Evolutionary conservation across 2,329 filamentous ascomycete species (phyloP).

Genomic region (Fusarium verticillioides): DNA sequence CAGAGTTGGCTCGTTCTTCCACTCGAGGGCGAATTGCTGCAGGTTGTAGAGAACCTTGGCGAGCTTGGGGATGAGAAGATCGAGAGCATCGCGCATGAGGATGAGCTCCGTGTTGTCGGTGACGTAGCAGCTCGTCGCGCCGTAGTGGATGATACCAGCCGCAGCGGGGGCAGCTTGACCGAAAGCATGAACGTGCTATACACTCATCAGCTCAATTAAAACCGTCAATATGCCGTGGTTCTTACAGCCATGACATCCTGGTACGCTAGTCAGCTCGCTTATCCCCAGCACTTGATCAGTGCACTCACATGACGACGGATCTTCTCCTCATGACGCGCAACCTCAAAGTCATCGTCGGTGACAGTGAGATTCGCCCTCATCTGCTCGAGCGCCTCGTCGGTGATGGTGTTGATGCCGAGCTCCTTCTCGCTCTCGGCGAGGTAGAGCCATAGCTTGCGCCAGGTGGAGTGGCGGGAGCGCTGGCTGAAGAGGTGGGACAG

Average conservation of each 20-base stretch:
- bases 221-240: no score
- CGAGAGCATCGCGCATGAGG: background rate
- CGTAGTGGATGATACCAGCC: background rate
- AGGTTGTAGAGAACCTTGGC: background rate
- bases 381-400: conserved; percentile 32
- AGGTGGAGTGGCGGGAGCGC: conserved; percentile 27
- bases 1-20: background rate
- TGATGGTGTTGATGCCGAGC: conserved; percentile 30
- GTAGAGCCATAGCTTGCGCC: conserved; percentile 32
- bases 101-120: background rate
- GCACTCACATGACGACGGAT: conserved; percentile 21
- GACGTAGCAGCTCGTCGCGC: background rate
- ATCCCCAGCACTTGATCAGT: background rate
- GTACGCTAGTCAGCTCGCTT: conserved; percentile 3
- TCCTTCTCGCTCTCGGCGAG: conserved; percentile 34
- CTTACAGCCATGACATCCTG: conserved; percentile 23
- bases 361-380: conserved; percentile 23
- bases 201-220: no score
- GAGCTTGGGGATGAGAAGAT: background rate
- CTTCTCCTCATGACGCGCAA: conserved; percentile 33
- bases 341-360: conserved; percentile 30
- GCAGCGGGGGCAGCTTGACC: background rate
- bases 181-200: conserved; percentile 12
- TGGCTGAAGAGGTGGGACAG: conserved; percentile 24
- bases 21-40: background rate